Percentiles rank a stretch among this genome's conserved stretches.
Conservation (phyloP, 352 stramenopile genomes). For the Thalassiosira delicatula region DNA sequence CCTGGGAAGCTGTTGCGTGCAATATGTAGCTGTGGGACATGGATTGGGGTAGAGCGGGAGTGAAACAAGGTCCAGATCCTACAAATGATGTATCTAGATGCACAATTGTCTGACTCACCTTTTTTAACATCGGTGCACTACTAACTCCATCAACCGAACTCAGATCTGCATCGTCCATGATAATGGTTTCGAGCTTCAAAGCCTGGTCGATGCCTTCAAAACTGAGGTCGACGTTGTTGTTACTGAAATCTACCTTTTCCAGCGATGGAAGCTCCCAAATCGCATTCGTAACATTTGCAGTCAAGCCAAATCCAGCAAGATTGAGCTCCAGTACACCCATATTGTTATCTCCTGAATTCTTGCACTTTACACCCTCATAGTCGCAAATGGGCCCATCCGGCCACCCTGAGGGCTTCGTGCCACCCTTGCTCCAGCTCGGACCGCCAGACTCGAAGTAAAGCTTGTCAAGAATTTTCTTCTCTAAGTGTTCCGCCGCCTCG, state of each 20-base stretch:
- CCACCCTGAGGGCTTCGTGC: conserved; percentile 59
- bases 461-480: conserved; percentile 76
- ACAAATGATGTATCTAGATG: background rate
- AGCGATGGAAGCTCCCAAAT: conserved; percentile 78
- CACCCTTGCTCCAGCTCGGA: conserved; percentile 61
- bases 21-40: conserved; percentile 51
- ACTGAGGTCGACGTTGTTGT: conserved; percentile 73
- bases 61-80: background rate
- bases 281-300: conserved; percentile 68
- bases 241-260: conserved; percentile 71
- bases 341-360: conserved; percentile 43
- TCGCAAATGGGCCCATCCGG: conserved; percentile 52
- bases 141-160: conserved; percentile 49
- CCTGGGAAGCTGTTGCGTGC: conserved; percentile 56
- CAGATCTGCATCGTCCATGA: conserved; percentile 64
- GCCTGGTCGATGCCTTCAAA: conserved; percentile 75
- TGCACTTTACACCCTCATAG: conserved; percentile 59
- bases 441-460: conserved; percentile 71
- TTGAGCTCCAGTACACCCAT: conserved; percentile 62
- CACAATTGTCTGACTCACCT: conserved; percentile 40
- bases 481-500: conserved; percentile 25
- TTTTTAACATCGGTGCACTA: conserved; percentile 58
- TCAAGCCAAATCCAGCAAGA: conserved; percentile 74
- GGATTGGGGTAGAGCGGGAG: background rate
- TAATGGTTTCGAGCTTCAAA: conserved; percentile 65